These are phyloP conservation scores for Gillenia trifoliata DNA, from an alignment of 306 rosid genomes.

Conservation along the genomic window DNA sequence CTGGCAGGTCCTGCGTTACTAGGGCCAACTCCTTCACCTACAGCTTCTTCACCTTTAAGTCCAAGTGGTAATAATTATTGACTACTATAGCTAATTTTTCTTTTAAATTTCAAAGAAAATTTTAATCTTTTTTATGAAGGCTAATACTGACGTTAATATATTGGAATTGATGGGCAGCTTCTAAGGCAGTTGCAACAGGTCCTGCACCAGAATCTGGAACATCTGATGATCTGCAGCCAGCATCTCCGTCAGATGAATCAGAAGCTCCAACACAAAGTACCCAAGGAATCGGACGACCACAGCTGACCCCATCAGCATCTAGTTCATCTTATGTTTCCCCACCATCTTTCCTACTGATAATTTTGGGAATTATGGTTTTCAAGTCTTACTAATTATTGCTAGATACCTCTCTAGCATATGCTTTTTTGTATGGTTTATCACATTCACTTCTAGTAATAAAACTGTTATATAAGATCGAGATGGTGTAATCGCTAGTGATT, in stretches of 20 bases:
- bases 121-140: background rate
- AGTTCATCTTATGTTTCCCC: constrained; percentile 20
- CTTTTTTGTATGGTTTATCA: background rate
- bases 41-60: constrained; percentile 38
- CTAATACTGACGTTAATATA: background rate
- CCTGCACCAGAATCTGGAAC: constrained; percentile 20
- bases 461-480: background rate
- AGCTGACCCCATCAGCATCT: constrained; percentile 29
- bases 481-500: too few species aligned
- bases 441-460: background rate
- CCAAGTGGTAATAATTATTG: constrained; percentile 42
- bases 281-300: constrained; percentile 22
- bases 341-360: constrained; percentile 17
- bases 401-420: background rate
- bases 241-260: constrained; percentile 24
- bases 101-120: background rate
- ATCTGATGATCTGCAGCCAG: background rate
- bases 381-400: background rate
- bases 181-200: constrained; percentile 21
- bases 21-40: constrained; percentile 27
- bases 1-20: constrained; percentile 37
- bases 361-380: constrained; percentile 19
- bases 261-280: constrained; percentile 25
- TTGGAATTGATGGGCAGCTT: constrained; percentile 26
- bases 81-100: background rate